Base-by-base conservation (phyloP, 352 stramenopile genomes). In the Pythium aristosporum region DNA sequence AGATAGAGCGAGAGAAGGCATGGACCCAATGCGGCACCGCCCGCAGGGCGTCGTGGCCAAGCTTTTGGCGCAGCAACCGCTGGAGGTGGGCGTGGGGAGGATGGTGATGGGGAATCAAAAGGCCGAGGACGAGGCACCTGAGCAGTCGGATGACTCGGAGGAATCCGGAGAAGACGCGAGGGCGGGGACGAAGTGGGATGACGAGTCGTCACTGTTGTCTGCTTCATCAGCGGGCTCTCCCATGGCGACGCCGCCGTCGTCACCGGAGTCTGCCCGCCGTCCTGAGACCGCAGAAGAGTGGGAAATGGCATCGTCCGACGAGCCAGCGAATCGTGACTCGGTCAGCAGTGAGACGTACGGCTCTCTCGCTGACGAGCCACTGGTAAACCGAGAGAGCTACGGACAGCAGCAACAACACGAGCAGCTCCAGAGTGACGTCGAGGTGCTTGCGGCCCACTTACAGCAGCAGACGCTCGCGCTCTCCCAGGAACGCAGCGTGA, bases 391-490 rank as follows among this genome's bases (percentile, higher is more conserved):
- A 46, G 18, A 20, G 1, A 46, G 13, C 18, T 13, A 46, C 39
- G 39, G 16, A 3, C 39, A 46, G 13, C 39, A 46, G 13, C 39
- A 46, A n/a, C 39, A 46, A 15, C 39, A 46, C 16, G 10, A 34
- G 36, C 51, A 58, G 30, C 74, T 90, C 2, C 72, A 80, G 60
- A 69, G 79, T 47, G 79, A 90, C 57, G 51, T 90, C 1, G 72
- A 85, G 39, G 74, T 88, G 28, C 68, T 90, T 11, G 81, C 72
- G 13, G 67, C 71, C 8, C 81, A 90, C 37, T 57, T 87, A 47
- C 75, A 90, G 47, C 63, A 68, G 20, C 77, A 85, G 37, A 72
- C 72, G 21, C 60, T 55, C 47, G 53, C 56, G 30, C 55, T 68
- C 18, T 36, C 77, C 43, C 56, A 52, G 36, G 73, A 84, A 39